Evolutionary conservation across 176 grass and related monocot genomes (phyloP), one percentile per base, ranked within the genome.

Genomic region (Triticum aestivum): DNA sequence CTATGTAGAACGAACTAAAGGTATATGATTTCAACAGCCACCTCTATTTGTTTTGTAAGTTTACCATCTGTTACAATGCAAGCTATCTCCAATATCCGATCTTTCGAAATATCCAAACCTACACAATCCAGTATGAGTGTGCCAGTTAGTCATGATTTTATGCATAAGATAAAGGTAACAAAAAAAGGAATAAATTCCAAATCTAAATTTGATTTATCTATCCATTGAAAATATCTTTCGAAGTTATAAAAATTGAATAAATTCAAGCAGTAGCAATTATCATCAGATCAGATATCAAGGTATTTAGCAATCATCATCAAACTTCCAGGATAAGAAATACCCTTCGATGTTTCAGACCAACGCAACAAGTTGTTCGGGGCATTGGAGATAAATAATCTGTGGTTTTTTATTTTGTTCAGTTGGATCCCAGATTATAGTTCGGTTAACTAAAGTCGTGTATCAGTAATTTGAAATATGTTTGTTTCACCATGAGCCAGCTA

Each of bases 1-100:
- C n/a, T 67, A 73, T 42, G 21, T 23, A 84, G 65, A 89, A 66
- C 45, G 7, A 75, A 81, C 18, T 64, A 80, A 87, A 85, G 20
- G 21, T 52, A 82, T 3, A 35, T 38, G 5, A 45, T 20, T 85
- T 89, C 37, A 69, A 61, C 12, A 34, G 47, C 83, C 73, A 95
- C 95, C 83, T 97, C 92, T 82, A 97, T 86, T 89, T 83, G 88
- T 89, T 94, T 89, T 68, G 75, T 89, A 89, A 97, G 91, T 89
- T 92, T 97, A 68, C 92, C 95, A 79, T 97, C 90, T 39, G 92
- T 97, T 85, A 97, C 82, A 33, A 97, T 82, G 85, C 95, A 97
- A 88, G 95, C 92, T 65, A 97, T 97, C 90, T 97, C 95, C 91
- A 97, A 82, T 79, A 97, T 94, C 63, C 85, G 89, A 71, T 97